A percentile compares a stretch with the other conserved stretches of the same genome.
These are phyloP conservation scores for Citrus inodora DNA, from an alignment of 345 rosid species.

Conservation along the genomic window DNA sequence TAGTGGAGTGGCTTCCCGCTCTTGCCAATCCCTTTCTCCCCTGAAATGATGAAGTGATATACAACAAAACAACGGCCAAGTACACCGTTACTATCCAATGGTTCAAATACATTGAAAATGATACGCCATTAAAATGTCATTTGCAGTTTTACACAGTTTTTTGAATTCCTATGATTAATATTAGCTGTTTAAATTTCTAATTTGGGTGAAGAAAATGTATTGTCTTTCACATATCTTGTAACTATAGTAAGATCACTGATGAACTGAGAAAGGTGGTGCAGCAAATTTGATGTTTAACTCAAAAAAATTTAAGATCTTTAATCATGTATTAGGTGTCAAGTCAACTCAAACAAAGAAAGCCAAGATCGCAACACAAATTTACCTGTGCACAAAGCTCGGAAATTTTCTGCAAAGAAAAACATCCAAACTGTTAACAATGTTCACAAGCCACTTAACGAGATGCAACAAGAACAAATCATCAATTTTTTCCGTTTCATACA, in stretches of 20 bases:
- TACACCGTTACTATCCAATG: too few relatives aligned
- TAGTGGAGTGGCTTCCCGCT: slow-evolving; percentile 86
- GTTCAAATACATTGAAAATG: not conserved
- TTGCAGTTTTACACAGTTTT: not conserved
- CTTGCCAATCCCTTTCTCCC: slow-evolving; percentile 89
- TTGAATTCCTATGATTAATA: not conserved
- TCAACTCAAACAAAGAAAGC: not conserved
- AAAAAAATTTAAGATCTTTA: not conserved
- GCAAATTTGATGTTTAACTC: not conserved
- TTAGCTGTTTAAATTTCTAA: not conserved
- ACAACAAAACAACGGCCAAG: not conserved
- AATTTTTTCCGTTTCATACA: not conserved
- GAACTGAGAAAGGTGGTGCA: not conserved
- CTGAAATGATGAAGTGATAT: slow-evolving; percentile 30
- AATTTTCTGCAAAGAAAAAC: slow-evolving; percentile 68
- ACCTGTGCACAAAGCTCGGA: slow-evolving; percentile 98
- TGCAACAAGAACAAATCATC: not conserved
- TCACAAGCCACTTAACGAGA: not conserved
- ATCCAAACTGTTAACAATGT: slow-evolving; percentile 11
- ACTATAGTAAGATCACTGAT: not conserved
- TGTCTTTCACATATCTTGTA: not conserved
- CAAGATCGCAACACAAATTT: not conserved
- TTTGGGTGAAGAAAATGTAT: not conserved
- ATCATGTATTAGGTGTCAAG: not conserved
- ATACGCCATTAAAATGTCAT: not conserved